phyloP scores from a whole-genome alignment of 495 filamentous ascomycete genomes.

The Durotheca rogersii region DNA sequence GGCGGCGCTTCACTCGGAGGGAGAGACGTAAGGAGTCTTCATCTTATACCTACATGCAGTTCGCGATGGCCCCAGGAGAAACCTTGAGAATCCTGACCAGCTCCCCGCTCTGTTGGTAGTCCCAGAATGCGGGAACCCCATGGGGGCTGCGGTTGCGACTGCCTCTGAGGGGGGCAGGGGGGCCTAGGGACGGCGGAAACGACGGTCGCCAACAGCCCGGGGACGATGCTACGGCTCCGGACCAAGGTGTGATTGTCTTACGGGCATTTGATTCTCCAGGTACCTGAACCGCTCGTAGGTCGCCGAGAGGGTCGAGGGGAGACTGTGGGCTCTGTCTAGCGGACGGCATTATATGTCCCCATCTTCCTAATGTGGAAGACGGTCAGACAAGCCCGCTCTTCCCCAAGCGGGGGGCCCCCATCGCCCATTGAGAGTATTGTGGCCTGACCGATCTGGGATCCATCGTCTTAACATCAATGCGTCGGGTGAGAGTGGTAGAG shows the following conservation, averaged over 20 bases:
- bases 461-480: background rate
- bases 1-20: background rate
- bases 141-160: constrained; percentile 12
- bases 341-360: constrained; percentile 23
- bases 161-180: background rate
- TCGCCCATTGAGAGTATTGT: background rate
- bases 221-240: constrained; percentile 10
- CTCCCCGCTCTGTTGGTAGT: constrained; percentile 7
- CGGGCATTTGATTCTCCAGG: constrained; percentile 12
- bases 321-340: background rate
- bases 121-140: constrained; percentile 16
- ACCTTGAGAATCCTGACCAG: constrained; percentile 3
- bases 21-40: too few relatives aligned
- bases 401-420: constrained; percentile 11
- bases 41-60: constrained; percentile 16
- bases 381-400: constrained; percentile 4
- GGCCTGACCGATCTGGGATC: constrained; percentile 1
- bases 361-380: constrained; percentile 6
- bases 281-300: background rate
- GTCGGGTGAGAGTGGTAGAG: background rate
- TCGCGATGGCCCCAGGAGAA: background rate
- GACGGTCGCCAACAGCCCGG: constrained; percentile 6
- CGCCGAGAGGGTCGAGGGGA: background rate
- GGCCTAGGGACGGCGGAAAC: background rate
- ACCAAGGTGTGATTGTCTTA: constrained; percentile 6